These are phyloP conservation scores for Candida sp. DNA, from an alignment of 1,139 yeast genomes.

Conservation along the genomic window DNA sequence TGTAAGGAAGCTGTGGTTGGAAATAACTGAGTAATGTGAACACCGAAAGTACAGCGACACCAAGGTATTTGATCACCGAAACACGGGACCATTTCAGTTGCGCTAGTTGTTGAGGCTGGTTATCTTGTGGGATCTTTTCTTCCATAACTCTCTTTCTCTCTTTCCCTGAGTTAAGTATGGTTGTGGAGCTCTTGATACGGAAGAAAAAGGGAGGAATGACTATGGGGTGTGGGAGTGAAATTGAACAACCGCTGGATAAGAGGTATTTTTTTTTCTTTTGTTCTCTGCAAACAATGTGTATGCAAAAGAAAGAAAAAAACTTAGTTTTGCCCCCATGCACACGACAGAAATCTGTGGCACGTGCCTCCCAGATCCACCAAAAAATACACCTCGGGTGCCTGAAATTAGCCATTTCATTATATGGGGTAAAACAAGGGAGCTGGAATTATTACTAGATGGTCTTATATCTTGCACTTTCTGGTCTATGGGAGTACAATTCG, in stretches of 20 bases:
- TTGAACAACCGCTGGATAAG: background rate
- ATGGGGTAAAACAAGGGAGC: background rate
- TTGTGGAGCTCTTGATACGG: no score
- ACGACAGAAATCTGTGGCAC: background rate
- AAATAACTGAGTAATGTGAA: background rate
- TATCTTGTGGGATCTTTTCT: background rate
- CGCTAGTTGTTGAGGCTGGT: background rate
- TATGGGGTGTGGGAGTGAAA: background rate
- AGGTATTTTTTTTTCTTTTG: background rate
- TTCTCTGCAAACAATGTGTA: background rate
- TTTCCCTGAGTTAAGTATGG: background rate
- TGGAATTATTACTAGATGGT: background rate
- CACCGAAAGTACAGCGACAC: background rate
- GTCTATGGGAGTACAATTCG: no score
- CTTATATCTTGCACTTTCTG: background rate
- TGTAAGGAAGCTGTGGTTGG: background rate
- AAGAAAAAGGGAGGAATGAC: no score
- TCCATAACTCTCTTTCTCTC: background rate
- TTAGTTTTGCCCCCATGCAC: background rate
- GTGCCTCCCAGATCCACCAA: background rate
- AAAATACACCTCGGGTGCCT: background rate
- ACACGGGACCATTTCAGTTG: background rate
- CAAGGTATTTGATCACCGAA: background rate
- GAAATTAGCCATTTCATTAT: background rate
- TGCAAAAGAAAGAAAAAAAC: background rate